These are phyloP conservation scores for Zopfochytrium polystomum DNA, from an alignment of 371 early-diverging fungal species.

Conservation along the genomic window DNA sequence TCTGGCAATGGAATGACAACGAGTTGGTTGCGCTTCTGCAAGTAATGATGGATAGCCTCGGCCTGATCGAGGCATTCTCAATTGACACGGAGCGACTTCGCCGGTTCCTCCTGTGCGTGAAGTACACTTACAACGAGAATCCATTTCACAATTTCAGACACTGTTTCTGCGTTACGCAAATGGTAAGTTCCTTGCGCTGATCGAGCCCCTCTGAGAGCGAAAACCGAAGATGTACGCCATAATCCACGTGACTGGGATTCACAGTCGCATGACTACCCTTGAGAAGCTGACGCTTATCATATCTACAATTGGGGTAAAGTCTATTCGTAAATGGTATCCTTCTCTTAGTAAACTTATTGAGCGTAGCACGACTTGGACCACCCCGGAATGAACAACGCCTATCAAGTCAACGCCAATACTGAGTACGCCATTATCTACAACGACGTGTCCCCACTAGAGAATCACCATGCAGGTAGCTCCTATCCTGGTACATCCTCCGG, in stretches of 20 bases:
- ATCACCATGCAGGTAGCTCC: conserved; percentile 43
- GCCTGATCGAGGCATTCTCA: conserved; percentile 36
- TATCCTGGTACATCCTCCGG: neutral
- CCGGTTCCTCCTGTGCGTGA: conserved; percentile 36
- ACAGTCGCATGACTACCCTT: conserved; percentile 29
- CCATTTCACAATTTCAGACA: conserved; percentile 53
- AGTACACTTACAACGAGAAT: conserved; percentile 44
- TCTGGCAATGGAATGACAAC: conserved; percentile 43
- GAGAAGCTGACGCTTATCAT: conserved; percentile 39
- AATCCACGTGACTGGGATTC: conserved; percentile 34
- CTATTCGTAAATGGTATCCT: neutral
- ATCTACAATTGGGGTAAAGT: conserved; percentile 39
- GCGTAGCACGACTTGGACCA: conserved; percentile 50
- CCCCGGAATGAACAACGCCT: conserved; percentile 54
- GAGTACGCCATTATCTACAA: conserved; percentile 55
- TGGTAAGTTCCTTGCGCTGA: conserved; percentile 33
- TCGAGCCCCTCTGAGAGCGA: neutral
- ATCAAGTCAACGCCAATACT: conserved; percentile 52
- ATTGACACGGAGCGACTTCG: conserved; percentile 31
- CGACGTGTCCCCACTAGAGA: conserved; percentile 56
- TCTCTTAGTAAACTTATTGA: neutral
- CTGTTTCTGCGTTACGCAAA: conserved; percentile 53
- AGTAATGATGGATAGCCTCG: conserved; percentile 46
- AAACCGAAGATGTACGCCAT: conserved; percentile 38
- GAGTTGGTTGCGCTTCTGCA: conserved; percentile 43